phyloP scores from a whole-genome alignment of 192 early-diverging fungal genomes.

The Coemansia umbellata region DNA sequence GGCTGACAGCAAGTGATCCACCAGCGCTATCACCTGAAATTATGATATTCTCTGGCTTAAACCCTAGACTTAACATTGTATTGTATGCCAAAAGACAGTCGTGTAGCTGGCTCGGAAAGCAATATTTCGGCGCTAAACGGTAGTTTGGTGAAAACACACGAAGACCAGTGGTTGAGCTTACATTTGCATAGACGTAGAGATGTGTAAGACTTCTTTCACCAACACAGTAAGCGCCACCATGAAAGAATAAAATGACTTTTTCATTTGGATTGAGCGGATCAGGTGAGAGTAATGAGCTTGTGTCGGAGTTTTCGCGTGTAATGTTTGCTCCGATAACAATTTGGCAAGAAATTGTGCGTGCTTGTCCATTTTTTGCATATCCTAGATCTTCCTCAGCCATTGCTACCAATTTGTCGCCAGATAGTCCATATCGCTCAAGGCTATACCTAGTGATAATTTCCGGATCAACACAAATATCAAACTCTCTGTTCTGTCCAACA shows the following conservation, averaged over 20 bases:
- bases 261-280: conserved; percentile 22
- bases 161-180: conserved; percentile 20
- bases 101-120: conserved; percentile 61
- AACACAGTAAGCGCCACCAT: conserved; percentile 48
- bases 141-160: conserved; percentile 48
- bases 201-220: conserved; percentile 47
- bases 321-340: conserved; percentile 14
- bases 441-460: conserved; percentile 7
- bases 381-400: conserved; percentile 16
- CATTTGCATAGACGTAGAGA: conserved; percentile 30
- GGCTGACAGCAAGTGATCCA: conserved; percentile 25
- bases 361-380: not conserved
- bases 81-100: conserved; percentile 77
- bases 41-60: conserved; percentile 33
- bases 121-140: conserved; percentile 28
- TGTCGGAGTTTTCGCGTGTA: not conserved
- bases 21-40: conserved; percentile 49
- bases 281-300: not conserved
- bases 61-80: conserved; percentile 53
- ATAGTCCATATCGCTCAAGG: conserved; percentile 13
- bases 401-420: conserved; percentile 14
- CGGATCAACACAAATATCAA: conserved; percentile 10
- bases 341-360: conserved; percentile 35
- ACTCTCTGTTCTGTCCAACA: conserved; percentile 27
- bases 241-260: conserved; percentile 32